phyloP scores from a whole-genome alignment of 148 eudicot genomes.

The Suaeda aralocaspica region DNA sequence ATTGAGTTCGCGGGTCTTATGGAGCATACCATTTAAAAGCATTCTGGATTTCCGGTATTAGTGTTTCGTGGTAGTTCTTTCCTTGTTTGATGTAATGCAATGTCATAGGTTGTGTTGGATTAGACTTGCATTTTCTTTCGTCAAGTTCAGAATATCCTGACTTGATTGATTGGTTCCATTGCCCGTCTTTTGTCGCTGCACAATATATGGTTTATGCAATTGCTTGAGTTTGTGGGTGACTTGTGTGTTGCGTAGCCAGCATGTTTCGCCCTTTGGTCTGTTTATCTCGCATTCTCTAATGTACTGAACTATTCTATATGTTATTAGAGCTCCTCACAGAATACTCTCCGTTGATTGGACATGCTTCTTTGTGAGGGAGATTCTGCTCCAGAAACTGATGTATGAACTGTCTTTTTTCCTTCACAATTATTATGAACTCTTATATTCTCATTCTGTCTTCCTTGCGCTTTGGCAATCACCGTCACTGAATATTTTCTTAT shows the following conservation, averaged over 20 bases:
- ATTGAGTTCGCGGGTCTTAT: not conserved
- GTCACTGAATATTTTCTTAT: too few relatives aligned
- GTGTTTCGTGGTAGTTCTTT: not conserved
- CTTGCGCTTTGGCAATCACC: too few relatives aligned
- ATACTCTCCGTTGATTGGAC: conserved; percentile 72
- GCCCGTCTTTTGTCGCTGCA: not conserved
- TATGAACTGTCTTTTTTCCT: conserved; percentile 25
- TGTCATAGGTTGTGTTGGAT: not conserved
- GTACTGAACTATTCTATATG: not conserved
- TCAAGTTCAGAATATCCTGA: not conserved
- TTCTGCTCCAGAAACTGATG: conserved; percentile 63
- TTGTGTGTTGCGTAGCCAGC: not conserved
- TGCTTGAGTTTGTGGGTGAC: not conserved
- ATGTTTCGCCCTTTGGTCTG: not conserved
- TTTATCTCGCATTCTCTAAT: not conserved
- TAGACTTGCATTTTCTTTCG: not conserved
- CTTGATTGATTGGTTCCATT: not conserved
- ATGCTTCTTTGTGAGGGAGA: conserved; percentile 75
- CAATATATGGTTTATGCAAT: not conserved
- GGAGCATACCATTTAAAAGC: not conserved
- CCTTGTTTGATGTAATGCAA: not conserved
- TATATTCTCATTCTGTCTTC: not conserved
- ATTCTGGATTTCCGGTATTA: not conserved
- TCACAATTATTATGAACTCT: not conserved
- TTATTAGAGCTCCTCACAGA: conserved; percentile 49